These are phyloP conservation scores for Primulina eburnea DNA, from an alignment of 257 asterid genomes.

Conservation along the genomic window DNA sequence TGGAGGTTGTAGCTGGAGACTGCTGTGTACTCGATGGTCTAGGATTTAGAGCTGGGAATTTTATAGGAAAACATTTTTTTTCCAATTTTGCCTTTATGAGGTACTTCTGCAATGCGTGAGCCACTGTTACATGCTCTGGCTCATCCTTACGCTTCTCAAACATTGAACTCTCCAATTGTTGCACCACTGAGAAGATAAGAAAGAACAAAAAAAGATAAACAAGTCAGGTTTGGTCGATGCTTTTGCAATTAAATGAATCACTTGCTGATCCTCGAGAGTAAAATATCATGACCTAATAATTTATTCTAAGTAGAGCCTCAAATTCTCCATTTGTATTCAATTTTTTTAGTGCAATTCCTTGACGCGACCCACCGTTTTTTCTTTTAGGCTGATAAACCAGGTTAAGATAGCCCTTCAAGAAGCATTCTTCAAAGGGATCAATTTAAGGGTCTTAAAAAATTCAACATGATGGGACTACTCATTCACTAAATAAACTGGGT, in stretches of 20 bases:
- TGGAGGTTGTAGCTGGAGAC: conserved; percentile 67
- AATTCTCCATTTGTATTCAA: no score
- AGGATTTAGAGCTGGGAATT: conserved; percentile 58
- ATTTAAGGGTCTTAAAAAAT: neutral
- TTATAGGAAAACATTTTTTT: conserved; percentile 65
- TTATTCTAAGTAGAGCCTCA: no score
- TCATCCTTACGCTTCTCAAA: conserved; percentile 64
- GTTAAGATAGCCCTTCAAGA: no score
- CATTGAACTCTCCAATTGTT: conserved; percentile 57
- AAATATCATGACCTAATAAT: no score
- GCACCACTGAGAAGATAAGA: conserved; percentile 57
- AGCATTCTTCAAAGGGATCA: conserved; percentile 4
- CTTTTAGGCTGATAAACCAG: no score
- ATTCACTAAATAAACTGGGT: no score
- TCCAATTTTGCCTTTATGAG: conserved; percentile 61
- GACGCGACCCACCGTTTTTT: no score
- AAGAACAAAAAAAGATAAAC: conserved; percentile 17
- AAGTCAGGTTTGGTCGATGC: conserved; percentile 1
- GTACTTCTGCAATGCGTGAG: conserved; percentile 84
- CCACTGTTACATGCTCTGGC: conserved; percentile 91
- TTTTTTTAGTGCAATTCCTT: no score
- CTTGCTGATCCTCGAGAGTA: no score
- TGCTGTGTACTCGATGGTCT: conserved; percentile 57
- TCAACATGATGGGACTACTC: no score
- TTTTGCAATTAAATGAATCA: neutral